Conservation (phyloP, 169 alveolate genomes). For the Eimeria necatrix region DNA sequence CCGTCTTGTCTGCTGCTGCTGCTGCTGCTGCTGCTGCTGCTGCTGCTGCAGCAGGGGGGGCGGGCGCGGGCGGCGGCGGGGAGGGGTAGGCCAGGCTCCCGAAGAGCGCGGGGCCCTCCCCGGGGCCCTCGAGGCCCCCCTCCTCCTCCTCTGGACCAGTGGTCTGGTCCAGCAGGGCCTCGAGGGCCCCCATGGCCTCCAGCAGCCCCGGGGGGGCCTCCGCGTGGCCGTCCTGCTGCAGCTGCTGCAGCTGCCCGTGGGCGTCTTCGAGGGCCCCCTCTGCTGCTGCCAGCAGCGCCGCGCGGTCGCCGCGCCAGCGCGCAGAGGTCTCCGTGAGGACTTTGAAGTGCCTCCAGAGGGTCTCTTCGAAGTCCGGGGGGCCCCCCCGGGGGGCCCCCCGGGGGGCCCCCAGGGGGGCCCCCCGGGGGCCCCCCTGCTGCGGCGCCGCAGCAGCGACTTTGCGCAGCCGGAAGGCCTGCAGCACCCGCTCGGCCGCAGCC, state of each 20-base stretch:
- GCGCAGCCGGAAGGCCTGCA: not conserved
- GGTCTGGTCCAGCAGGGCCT: not conserved
- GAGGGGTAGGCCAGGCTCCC: not conserved
- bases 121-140: no score
- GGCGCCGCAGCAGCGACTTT: no score
- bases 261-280: conserved; percentile 20
- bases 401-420: no score
- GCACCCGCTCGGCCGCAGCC: conserved; percentile 35
- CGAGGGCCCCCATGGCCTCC: not conserved
- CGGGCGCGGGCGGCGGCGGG: not conserved
- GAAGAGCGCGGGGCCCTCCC: no score
- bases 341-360: no score
- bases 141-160: no score
- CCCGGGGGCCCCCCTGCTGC: no score
- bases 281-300: conserved; percentile 19
- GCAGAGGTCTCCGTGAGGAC: not conserved
- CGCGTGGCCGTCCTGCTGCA: not conserved
- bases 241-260: not conserved
- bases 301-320: not conserved
- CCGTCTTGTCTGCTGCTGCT: no score
- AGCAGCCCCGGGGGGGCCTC: not conserved
- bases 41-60: not conserved
- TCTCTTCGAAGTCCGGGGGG: no score
- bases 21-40: not conserved
- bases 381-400: no score